Conservation (phyloP, 2,329 filamentous ascomycete species). For the Beauveria australis region DNA sequence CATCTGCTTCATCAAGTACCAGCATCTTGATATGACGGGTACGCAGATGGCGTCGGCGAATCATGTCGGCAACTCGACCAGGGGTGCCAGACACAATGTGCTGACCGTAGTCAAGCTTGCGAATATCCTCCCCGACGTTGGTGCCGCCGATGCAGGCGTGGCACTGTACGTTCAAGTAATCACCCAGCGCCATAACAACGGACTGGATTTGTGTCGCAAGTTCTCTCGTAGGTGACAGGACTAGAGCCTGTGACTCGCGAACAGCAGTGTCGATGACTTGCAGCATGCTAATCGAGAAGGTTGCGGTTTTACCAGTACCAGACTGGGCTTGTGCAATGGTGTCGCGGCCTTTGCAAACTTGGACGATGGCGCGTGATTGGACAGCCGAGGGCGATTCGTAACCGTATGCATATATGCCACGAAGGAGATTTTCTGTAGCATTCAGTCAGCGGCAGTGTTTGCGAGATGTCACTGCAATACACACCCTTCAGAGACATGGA, state of each 20-base stretch:
- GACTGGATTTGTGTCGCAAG: conserved; percentile 97
- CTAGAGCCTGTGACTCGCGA: conserved; percentile 87
- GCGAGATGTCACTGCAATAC: conserved; percentile 12
- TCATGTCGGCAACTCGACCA: conserved; percentile 74
- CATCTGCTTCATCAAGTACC: conserved; percentile 53
- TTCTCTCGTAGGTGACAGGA: conserved; percentile 93
- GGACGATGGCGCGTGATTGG: conserved; percentile 95
- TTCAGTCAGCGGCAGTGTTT: conserved; percentile 3
- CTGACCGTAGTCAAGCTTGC: conserved; percentile 94
- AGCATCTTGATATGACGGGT: conserved; percentile 58
- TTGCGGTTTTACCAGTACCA: conserved; percentile 93
- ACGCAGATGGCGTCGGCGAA: conserved; percentile 47
- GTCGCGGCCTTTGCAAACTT: conserved; percentile 97
- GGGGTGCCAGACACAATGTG: conserved; percentile 97
- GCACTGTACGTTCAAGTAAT: conserved; percentile 99
- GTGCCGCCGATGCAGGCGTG: conserved; percentile 98
- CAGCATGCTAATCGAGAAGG: conserved; percentile 92
- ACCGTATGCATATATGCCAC: conserved; percentile 95
- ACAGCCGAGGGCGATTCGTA: conserved; percentile 98
- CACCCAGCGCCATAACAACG: conserved; percentile 97
- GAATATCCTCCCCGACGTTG: conserved; percentile 95
- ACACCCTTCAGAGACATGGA: conserved; percentile 87
- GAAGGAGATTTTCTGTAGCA: conserved; percentile 72
- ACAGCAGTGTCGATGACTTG: conserved; percentile 93
- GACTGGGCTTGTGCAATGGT: conserved; percentile 98